A percentile compares a stretch with the other conserved stretches of the same genome.
Evolutionary conservation across 2,329 filamentous ascomycete species (phyloP).

Genomic region (Pleoardoris graminearum): DNA sequence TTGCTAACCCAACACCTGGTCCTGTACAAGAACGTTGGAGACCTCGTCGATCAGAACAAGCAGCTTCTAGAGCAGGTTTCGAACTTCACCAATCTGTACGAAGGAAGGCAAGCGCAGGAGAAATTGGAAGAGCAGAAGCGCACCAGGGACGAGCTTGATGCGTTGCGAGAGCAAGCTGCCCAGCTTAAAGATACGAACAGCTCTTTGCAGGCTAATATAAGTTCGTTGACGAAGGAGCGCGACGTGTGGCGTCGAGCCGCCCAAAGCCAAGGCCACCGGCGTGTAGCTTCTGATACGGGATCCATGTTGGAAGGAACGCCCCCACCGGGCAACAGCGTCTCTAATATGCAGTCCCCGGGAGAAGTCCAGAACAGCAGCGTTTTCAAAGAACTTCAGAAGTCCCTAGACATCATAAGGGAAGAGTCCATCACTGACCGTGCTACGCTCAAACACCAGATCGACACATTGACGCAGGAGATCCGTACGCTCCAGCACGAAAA

Average conservation of each 20-base stretch:
- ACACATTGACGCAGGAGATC: slow-evolving; percentile 80
- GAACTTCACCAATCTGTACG: slow-evolving; percentile 84
- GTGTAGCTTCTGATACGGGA: slow-evolving; percentile 62
- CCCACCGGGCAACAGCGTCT: slow-evolving; percentile 42
- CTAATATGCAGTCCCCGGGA: slow-evolving; percentile 57
- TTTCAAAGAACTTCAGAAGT: slow-evolving; percentile 82
- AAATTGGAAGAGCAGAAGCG: slow-evolving; percentile 59
- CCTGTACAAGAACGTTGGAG: slow-evolving; percentile 81
- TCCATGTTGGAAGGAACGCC: slow-evolving; percentile 60
- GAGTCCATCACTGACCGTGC: slow-evolving; percentile 81
- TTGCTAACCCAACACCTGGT: slow-evolving; percentile 91
- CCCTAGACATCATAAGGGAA: slow-evolving; percentile 87
- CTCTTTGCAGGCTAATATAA: slow-evolving; percentile 61
- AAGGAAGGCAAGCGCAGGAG: slow-evolving; percentile 80
- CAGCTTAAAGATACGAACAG: slow-evolving; percentile 84
- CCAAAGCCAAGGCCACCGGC: slow-evolving; percentile 70
- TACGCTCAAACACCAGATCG: slow-evolving; percentile 81
- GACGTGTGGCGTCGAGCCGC: slow-evolving; percentile 98
- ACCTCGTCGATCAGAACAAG: slow-evolving; percentile 85
- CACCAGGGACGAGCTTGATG: slow-evolving; percentile 71
- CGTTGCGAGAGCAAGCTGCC: slow-evolving; percentile 71
- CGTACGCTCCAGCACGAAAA: slow-evolving; percentile 80
- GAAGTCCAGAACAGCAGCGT: slow-evolving; percentile 75
- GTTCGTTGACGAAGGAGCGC: slow-evolving; percentile 88
- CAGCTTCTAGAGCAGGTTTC: slow-evolving; percentile 81